Evolutionary conservation across 148 eudicot species (phyloP), one percentile per base, ranked within the genome.

Genomic region (Mesembryanthemum crystallinum): DNA sequence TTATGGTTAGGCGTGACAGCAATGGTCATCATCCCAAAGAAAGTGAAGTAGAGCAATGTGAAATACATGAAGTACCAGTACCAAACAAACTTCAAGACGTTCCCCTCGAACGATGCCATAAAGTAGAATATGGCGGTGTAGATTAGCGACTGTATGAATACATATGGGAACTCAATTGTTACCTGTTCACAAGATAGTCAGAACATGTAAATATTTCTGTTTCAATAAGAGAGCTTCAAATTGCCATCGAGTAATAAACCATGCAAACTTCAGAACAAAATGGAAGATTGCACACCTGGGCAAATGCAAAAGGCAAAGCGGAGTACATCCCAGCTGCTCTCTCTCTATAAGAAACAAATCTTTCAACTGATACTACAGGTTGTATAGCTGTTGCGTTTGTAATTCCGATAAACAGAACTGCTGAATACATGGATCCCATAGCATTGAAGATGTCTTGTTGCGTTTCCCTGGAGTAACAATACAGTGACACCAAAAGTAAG

Each of bases 251-350:
- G 45, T 29, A 37, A 32, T 21, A 13, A 30, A 58, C 21, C 6
- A 60, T 52, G 24, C 54, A 69, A 30, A 30, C 7, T 13, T 20
- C 24, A 59, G 67, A 27, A 39, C 13, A 33, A 24, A 74, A 37
- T 10, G 55, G 63, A 47, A 66, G 47, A 60, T 10, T 25, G 5
- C 30, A 30, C 73, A 86, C 98, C 98, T 90, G 96, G 17, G 98
- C 90, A 77, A 91, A 89, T 69, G 94, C 93, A 82, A 93, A 91
- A 43, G 98, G 83, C 58, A 93, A 82, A 72, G 96, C 87, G 66
- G 98, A 91, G 77, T 93, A 93, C 98, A 93, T 91, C 79, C 96
- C 95, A 7, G 98, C 98, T 35, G 94, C 98, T 84, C 92, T 82
- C 67, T 93, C 98, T 82, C 98, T 80, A 73, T 88, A 93, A 1